Base-by-base conservation (phyloP, 805 yeast genomes). In the Candida nitratophila region DNA sequence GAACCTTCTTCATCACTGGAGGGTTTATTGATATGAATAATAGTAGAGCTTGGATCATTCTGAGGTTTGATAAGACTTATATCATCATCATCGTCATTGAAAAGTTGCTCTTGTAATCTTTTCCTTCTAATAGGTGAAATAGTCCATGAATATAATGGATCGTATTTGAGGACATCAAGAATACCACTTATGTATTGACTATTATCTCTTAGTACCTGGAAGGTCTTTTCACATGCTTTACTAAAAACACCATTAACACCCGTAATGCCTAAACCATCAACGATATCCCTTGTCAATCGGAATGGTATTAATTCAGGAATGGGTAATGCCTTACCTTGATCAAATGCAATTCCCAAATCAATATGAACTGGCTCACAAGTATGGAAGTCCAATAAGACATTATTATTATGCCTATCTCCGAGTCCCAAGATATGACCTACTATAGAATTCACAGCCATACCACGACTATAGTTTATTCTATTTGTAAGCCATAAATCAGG, bases 291-390 rank as follows among this genome's bases (percentile, higher is more conserved):
- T 0, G 98, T 87, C 31, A 95, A 66, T 49, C 99, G 66, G 59
- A 93, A 95, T 4, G 99, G 99, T 6, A 95, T 96, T 0, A 85
- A 73, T 56, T 93, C 99, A 0, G 99, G 99, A 9, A 91, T 76
- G 0, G 91, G 83, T 34, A 93, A 67, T 14, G 80, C 64, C 53
- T 76, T 81, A 0, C 98, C 99, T 55, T 89, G 96, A 60, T 93
- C 99, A 66, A 93, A 93, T 0, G 98, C 95, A 38, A 93, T 90
- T 0, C 99, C 99, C 16, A 93, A 66, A 61, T 93, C 99, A 52
- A 93, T 95, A 59, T 95, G 99, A 22, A 93, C 81, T 0, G 96
- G 95, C 53, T 90, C 96, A 0, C 98, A 98, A 0, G 86, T 74
- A n/a, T 60, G 56, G 40, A 71, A 70, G 60, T 93, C 97, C n/a